Percentiles rank a stretch among this genome's conserved stretches.
Evolutionary conservation across 1,139 yeast species (phyloP).

Genomic region (Geotrichum klebahnii): DNA sequence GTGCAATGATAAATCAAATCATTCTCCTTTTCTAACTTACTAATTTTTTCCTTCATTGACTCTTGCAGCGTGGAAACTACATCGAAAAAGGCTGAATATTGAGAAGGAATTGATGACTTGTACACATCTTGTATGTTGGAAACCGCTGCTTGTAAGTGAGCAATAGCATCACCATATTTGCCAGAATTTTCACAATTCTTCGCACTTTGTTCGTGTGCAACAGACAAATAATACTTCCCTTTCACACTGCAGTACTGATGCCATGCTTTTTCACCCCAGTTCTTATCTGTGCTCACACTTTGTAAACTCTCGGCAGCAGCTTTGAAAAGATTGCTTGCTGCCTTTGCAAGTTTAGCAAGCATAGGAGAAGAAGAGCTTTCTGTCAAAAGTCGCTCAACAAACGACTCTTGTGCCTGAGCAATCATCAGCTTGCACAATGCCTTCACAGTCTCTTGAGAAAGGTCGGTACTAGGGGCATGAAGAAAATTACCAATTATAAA

Average conservation of each 20-base stretch:
- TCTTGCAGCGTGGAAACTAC: slow-evolving; percentile 31
- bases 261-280: slow-evolving; percentile 57
- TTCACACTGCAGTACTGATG: slow-evolving; percentile 44
- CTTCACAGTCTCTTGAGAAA: slow-evolving; percentile 63
- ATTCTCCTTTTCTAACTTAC: slow-evolving; percentile 67
- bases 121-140: slow-evolving; percentile 27
- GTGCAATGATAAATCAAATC: slow-evolving; percentile 82
- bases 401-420: slow-evolving; percentile 87
- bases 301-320: slow-evolving; percentile 48
- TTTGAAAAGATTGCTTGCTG: slow-evolving; percentile 56
- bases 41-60: slow-evolving; percentile 45
- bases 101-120: slow-evolving; percentile 28
- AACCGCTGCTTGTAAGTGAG: slow-evolving; percentile 54
- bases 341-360: slow-evolving; percentile 65
- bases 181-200: slow-evolving; percentile 47
- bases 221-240: slow-evolving; percentile 45
- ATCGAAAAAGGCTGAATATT: slow-evolving; percentile 27
- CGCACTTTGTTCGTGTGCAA: slow-evolving; percentile 53
- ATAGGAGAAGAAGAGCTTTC: slow-evolving; percentile 49
- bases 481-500: slow-evolving; percentile 76
- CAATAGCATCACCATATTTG: slow-evolving; percentile 76
- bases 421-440: slow-evolving; percentile 64
- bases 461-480: slow-evolving; percentile 83
- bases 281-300: slow-evolving; percentile 46
- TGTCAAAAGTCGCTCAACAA: slow-evolving; percentile 59